A percentile compares a stretch with the other conserved stretches of the same genome.
These are phyloP conservation scores for Calonectria multiphialidica DNA, from an alignment of 2,329 filamentous ascomycete genomes.

Conservation along the genomic window DNA sequence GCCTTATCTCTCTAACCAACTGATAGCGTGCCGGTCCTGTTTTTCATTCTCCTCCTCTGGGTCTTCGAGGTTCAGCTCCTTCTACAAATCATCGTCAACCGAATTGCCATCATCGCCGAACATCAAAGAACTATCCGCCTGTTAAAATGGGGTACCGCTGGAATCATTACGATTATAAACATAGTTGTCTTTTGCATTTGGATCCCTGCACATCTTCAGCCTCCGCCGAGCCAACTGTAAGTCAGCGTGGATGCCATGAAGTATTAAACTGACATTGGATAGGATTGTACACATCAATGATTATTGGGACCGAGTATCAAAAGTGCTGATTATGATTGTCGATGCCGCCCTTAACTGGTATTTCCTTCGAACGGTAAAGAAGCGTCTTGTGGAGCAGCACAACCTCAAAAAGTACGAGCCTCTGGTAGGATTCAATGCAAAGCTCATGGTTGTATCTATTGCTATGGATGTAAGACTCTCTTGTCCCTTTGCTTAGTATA, in stretches of 20 bases:
- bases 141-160: slow-evolving; percentile 61
- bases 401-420: slow-evolving; percentile 63
- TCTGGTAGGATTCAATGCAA: slow-evolving; percentile 62
- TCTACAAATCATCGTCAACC: slow-evolving; percentile 68
- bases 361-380: slow-evolving; percentile 61
- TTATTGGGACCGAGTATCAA: slow-evolving; percentile 66
- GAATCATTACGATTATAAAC: slow-evolving; percentile 62
- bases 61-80: slow-evolving; percentile 62
- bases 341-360: slow-evolving; percentile 66
- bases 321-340: slow-evolving; percentile 62
- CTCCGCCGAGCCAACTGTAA: slow-evolving; percentile 52
- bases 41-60: slow-evolving; percentile 56
- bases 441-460: slow-evolving; percentile 62
- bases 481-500: too few relatives aligned
- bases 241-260: not conserved
- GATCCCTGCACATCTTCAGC: slow-evolving; percentile 59
- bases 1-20: not conserved
- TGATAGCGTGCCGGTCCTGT: slow-evolving; percentile 46
- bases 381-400: slow-evolving; percentile 58
- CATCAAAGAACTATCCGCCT: slow-evolving; percentile 49
- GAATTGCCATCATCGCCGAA: slow-evolving; percentile 62
- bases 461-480: slow-evolving; percentile 58
- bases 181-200: slow-evolving; percentile 66
- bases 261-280: not conserved
- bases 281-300: slow-evolving; percentile 58